These are phyloP conservation scores for Ogataea naganishii DNA, from an alignment of 805 yeast species.

Conservation along the genomic window DNA sequence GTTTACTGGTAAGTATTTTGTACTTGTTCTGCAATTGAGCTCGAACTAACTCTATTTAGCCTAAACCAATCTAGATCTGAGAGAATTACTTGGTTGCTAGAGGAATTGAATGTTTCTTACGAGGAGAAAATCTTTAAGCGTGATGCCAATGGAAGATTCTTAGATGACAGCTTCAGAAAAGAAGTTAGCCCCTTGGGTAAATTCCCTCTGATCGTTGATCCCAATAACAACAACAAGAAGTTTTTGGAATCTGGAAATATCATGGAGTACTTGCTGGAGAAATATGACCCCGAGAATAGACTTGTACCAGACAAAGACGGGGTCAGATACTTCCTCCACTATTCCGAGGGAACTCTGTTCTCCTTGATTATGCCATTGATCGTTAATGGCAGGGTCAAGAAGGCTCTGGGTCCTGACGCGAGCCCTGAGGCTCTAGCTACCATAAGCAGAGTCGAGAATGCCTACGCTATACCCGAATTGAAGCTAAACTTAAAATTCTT, in stretches of 20 bases:
- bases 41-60: conserved; percentile 18
- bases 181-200: conserved; percentile 58
- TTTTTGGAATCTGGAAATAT: conserved; percentile 58
- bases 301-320: conserved; percentile 29
- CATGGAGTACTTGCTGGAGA: conserved; percentile 37
- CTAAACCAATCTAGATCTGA: conserved; percentile 51
- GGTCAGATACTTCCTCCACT: conserved; percentile 45
- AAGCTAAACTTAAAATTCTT: conserved; percentile 28
- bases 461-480: conserved; percentile 42
- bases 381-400: conserved; percentile 28
- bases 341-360: conserved; percentile 50
- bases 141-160: conserved; percentile 34
- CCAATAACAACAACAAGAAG: conserved; percentile 25
- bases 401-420: conserved; percentile 38
- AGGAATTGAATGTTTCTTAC: conserved; percentile 47
- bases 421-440: conserved; percentile 34
- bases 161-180: conserved; percentile 53
- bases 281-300: conserved; percentile 37
- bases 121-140: conserved; percentile 46
- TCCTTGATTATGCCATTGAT: conserved; percentile 11
- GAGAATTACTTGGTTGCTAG: conserved; percentile 56
- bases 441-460: conserved; percentile 35
- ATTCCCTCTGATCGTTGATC: conserved; percentile 43
- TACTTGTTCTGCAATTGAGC: not conserved
- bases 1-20: conserved; percentile 1